Base-by-base conservation (phyloP, 768 basidiomycete genomes). In the Daedaleopsis nitida region DNA sequence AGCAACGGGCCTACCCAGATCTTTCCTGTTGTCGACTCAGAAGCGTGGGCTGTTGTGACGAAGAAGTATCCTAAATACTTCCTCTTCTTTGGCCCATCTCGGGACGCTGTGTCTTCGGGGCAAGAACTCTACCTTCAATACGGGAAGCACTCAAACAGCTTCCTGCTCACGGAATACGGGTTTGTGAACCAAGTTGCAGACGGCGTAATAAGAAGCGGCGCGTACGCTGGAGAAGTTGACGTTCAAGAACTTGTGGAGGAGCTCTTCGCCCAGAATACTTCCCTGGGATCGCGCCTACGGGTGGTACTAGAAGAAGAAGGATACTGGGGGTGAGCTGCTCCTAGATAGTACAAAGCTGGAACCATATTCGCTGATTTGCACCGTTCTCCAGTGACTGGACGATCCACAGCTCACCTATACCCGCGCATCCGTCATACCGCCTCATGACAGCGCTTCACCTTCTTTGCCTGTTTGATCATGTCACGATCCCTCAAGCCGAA, bases 111-210 rank as follows among this genome's bases (percentile, higher is more conserved):
- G 21, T 58, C 70, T 32, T 63, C 75, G 49, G 86, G 83, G 16
- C 81, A 89, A 32, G 91, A 98, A 69, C 73, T 97, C 2, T 83
- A 82, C 45, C 78, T 98, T 59, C 83, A 82, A 52, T 98, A 98
- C 66, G 95, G 94, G 0, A 70, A 76, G 7, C 95, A 96, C 73
- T 75, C 86, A 24, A 96, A 94, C 64, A 80, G 82, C 44, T 87
- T 82, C 3, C 72, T 98, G 23, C 90, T 95, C 70, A 80, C 86
- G 21, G 96, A 98, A 72, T 98, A 98, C 73, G 96, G 96, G 0
- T 98, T 98, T 71, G 81, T 90, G 35, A 80, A 82, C 64, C 32
- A 63, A 16, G 65, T 77, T 16, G 65, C 72, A 10, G 56, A 70
- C 12, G 71, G 75, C 12, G 71, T 60, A 10, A 49, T 74, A 24